Evolutionary conservation across 306 rosid species (phyloP).

Genomic region (Elaeagnus macrophylla): DNA sequence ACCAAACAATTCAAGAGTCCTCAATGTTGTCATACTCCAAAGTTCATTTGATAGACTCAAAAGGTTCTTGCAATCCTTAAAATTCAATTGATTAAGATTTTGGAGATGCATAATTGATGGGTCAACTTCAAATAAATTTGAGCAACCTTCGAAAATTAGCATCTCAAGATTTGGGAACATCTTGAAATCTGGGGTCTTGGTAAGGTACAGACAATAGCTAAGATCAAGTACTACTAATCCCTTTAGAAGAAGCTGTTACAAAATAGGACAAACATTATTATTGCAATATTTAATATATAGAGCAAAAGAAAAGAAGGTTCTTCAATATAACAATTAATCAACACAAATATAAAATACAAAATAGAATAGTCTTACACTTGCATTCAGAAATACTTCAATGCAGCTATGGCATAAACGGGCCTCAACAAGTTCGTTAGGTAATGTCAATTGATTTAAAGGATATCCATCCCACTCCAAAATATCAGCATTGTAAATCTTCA

Average conservation of each 20-base stretch:
- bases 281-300: too few species aligned
- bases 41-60: not conserved
- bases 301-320: too few species aligned
- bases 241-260: slow-evolving; percentile 1
- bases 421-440: too few species aligned
- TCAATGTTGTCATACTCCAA: not conserved
- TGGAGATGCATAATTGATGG: slow-evolving; percentile 1
- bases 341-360: too few species aligned
- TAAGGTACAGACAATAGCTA: not conserved
- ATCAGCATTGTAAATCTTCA: too few species aligned
- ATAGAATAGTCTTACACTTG: too few species aligned
- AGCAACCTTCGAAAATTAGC: slow-evolving; percentile 7
- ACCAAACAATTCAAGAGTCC: not conserved
- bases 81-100: slow-evolving; percentile 1
- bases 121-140: not conserved
- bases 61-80: slow-evolving; percentile 9
- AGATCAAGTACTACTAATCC: slow-evolving; percentile 1
- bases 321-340: too few species aligned
- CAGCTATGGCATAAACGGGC: too few species aligned
- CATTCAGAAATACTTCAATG: too few species aligned
- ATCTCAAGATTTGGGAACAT: slow-evolving; percentile 8
- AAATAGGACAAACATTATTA: too few species aligned
- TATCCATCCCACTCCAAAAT: too few species aligned
- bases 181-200: not conserved
- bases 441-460: too few species aligned